These are phyloP conservation scores for Ophiostoma sp. DNA, from an alignment of 2,329 filamentous ascomycete genomes.

Conservation along the genomic window DNA sequence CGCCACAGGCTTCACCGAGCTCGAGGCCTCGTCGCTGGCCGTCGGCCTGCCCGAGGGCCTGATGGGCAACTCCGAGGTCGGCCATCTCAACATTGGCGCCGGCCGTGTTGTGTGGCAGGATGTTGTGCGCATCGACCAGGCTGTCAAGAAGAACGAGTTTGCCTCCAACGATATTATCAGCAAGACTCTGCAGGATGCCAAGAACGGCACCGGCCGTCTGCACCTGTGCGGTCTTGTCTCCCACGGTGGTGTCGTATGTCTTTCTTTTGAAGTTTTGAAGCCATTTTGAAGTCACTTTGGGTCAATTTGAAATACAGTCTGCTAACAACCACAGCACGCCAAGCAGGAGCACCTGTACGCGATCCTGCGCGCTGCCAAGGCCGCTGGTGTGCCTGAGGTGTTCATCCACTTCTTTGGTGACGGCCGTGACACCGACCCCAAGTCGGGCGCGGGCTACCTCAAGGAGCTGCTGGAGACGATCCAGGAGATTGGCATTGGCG, in stretches of 20 bases:
- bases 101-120: constrained; percentile 98
- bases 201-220: constrained; percentile 82
- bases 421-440: constrained; percentile 95
- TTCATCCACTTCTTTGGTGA: constrained; percentile 99
- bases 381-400: constrained; percentile 78
- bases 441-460: constrained; percentile 84
- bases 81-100: constrained; percentile 96
- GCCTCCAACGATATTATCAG: constrained; percentile 71
- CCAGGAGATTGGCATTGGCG: constrained; percentile 77
- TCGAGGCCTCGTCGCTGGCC: constrained; percentile 92
- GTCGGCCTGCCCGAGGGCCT: constrained; percentile 93
- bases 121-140: constrained; percentile 91
- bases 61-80: constrained; percentile 99
- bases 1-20: constrained; percentile 78
- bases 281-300: not conserved
- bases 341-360: constrained; percentile 91
- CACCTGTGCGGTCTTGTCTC: constrained; percentile 90
- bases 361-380: constrained; percentile 84
- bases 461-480: constrained; percentile 73
- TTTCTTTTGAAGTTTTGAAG: not conserved
- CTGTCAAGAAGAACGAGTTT: constrained; percentile 79
- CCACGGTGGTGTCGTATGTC: constrained; percentile 75
- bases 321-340: constrained; percentile 58
- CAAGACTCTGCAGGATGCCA: constrained; percentile 69
- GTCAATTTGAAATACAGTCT: not conserved